These are phyloP conservation scores for Ogataea zsoltii DNA, from an alignment of 805 yeast genomes.

Conservation along the genomic window DNA sequence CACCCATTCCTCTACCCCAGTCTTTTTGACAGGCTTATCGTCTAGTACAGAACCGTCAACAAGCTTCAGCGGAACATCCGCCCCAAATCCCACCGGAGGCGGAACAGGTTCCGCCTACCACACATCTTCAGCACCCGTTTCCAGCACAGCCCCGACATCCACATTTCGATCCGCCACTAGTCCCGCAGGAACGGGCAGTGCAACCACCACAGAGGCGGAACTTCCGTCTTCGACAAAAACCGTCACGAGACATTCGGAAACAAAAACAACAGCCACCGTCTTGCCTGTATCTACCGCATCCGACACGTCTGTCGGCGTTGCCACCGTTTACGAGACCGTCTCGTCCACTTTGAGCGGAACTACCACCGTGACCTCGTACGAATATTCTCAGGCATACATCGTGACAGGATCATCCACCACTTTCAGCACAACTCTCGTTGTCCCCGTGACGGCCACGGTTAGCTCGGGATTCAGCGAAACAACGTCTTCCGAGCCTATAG, in stretches of 20 bases:
- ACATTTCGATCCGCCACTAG: no score
- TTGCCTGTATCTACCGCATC: neutral
- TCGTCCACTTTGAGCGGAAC: slow-evolving; percentile 1
- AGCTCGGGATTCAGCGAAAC: slow-evolving; percentile 14
- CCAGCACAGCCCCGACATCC: no score
- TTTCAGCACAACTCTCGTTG: slow-evolving; percentile 24
- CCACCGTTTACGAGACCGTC: neutral
- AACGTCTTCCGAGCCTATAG: slow-evolving; percentile 25
- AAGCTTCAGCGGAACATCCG: neutral
- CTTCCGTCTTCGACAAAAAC: neutral
- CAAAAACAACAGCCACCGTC: no score
- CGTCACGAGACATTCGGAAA: neutral
- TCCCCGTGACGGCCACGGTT: slow-evolving; percentile 22
- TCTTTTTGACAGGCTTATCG: no score
- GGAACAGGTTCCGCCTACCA: no score
- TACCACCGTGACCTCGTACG: slow-evolving; percentile 12
- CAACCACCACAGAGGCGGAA: no score
- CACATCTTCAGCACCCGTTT: no score
- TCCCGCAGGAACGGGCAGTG: no score
- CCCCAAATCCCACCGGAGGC: no score
- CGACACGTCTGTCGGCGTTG: neutral
- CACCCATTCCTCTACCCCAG: no score
- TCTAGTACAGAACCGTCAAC: neutral
- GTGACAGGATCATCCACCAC: slow-evolving; percentile 32
- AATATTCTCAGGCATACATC: slow-evolving; percentile 32